Base-by-base conservation (phyloP, 805 yeast genomes). In the Debaryomyces castellii region DNA sequence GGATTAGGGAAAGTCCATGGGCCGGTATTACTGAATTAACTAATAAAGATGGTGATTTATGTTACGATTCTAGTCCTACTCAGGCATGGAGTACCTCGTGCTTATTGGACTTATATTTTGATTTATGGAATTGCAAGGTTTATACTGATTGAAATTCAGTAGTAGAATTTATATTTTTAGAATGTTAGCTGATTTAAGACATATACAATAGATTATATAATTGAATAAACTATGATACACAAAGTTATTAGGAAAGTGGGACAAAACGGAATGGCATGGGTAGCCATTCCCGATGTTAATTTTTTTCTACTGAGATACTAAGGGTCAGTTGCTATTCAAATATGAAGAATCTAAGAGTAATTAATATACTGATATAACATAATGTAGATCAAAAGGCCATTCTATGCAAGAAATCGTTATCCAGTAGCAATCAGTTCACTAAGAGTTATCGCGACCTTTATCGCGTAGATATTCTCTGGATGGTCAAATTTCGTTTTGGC, bases 51-150 rank as follows among this genome's bases (percentile, higher is more conserved):
- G 98, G 98, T 2, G 83, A 72, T 24, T 55, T 82, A 8, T 92
- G 99, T 62, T 58, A 62, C 14, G 98, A 94, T 63, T 88, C 96
- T 1, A 87, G 96, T 52, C 97, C 97, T 2, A 85, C 97, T 0
- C 99, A 92, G 63, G 97, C 98, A 0, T 92, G 99, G 99, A 88
- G 96, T 60, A 70, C 92, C 0, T 84, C 94, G 2, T 88, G 97
- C 57, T 66, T 94, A 47, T 64, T 92, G 25, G 98, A 92, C 62
- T 67, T 92, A 44, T 87, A 81, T 62, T 75, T 77, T 51, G 96
- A 89, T 57, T 62, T 80, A 21, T 81, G 73, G 74, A 59, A 54
- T 34, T 55, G 51, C 35, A 43, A 35, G 34, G 11, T 30, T 30
- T 30, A 30, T 16, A 6, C 34, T 50, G 17, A 41, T 33, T 33